These are phyloP conservation scores for Ceratobasidium sp. DNA, from an alignment of 1,284 basidiomycete species.

Conservation along the genomic window DNA sequence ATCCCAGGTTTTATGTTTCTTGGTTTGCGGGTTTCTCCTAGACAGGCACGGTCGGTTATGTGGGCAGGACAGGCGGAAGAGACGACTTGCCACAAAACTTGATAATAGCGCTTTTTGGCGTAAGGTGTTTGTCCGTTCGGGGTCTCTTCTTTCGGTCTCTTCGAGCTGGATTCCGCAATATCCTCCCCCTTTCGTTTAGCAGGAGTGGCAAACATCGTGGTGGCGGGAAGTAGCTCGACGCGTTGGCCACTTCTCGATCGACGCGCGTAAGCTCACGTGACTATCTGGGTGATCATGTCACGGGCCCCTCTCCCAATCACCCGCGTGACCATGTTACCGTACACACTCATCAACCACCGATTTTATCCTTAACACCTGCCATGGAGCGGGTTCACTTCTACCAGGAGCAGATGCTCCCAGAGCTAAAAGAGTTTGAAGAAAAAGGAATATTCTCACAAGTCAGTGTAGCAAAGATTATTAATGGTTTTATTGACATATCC, in stretches of 20 bases:
- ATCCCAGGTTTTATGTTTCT: conserved; percentile 66
- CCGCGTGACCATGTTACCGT: conserved; percentile 12
- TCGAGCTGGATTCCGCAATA: neutral
- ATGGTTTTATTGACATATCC: neutral
- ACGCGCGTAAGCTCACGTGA: conserved; percentile 8
- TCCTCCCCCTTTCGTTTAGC: conserved; percentile 35
- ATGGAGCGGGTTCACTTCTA: conserved; percentile 97
- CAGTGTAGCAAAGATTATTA: conserved; percentile 51
- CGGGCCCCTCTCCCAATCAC: neutral
- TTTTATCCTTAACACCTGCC: conserved; percentile 37
- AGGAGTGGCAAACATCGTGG: conserved; percentile 38
- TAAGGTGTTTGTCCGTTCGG: neutral
- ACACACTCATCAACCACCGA: conserved; percentile 20
- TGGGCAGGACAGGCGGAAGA: neutral
- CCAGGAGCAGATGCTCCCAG: conserved; percentile 96
- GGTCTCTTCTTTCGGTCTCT: conserved; percentile 21
- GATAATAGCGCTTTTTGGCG: conserved; percentile 33
- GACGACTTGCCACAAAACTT: conserved; percentile 36
- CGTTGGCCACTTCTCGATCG: neutral
- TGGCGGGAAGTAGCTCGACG: conserved; percentile 29
- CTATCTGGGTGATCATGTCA: neutral
- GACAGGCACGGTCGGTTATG: too few relatives aligned
- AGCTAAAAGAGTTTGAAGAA: conserved; percentile 94
- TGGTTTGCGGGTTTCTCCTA: conserved; percentile 59
- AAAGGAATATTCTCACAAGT: conserved; percentile 90